Evolutionary conservation across 306 rosid genomes (phyloP), one percentile per base, ranked within the genome.

Genomic region (Inga leiocalycina): DNA sequence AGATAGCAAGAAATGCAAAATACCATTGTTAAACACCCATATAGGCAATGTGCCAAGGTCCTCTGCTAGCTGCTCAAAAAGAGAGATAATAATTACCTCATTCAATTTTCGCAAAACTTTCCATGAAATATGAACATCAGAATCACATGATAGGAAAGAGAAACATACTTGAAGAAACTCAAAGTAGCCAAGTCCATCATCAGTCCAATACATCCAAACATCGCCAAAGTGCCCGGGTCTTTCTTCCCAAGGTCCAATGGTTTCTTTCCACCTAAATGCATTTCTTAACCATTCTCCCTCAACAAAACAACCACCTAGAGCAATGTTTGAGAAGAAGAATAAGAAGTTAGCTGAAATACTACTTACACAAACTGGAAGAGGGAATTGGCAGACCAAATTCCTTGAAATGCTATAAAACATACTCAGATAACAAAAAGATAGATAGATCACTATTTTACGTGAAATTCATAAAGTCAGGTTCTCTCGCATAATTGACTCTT

Each of bases 181-280:
- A 73, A 82, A 92, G 85, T 96, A 89, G 85, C 99, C 99, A 76
- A 96, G 90, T 32, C 98, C 99, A 84, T 96, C 99, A 75, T 96
- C 99, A 48, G 98, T 96, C 99, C 99, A 96, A 83, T 96, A 96
- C 90, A 78, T 90, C 99, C 99, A 96, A 81, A 96, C 98, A 87
- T 96, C 99, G 45, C 98, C 98, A 43, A 96, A 96, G 93, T 96
- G 99, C 27, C 99, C 99, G 44, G 98, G 97, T 82, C 99, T 94
- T 84, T 94, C 92, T 82, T 96, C 97, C 99, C 99, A 96, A 16
- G 98, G 93, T 78, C 99, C 99, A 86, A 94, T 6, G 3, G 90
- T 76, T 80, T 85, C 97, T 80, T 92, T 90, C 99, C 99, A 96
- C 24, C 99, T 96, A 86, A 96, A 96, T 65, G 99, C 99, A 86